Percentiles rank a stretch among this genome's conserved stretches.
These are phyloP conservation scores for Barnettozyma sp. DNA, from an alignment of 805 yeast species.

Conservation along the genomic window DNA sequence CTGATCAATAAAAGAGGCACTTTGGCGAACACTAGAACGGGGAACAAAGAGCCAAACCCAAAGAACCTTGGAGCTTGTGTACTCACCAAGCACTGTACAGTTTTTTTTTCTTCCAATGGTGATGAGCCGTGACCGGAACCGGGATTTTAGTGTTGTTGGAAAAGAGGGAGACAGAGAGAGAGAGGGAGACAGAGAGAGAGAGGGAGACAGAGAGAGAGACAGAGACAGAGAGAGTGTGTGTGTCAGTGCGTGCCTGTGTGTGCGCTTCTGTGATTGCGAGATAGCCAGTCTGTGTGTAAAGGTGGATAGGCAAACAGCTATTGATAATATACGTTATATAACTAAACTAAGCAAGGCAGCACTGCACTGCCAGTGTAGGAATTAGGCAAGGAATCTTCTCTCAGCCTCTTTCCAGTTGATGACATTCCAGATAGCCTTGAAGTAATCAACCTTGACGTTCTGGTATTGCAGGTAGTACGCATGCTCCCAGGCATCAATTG, in stretches of 20 bases:
- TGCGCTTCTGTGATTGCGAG: background rate
- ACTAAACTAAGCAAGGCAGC: no score
- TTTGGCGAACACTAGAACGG: no score
- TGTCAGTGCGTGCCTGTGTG: no score
- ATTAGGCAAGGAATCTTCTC: conserved; percentile 47
- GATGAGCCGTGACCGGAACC: conserved; percentile 9
- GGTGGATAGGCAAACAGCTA: no score
- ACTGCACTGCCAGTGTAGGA: no score
- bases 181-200: background rate
- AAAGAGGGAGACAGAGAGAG: no score
- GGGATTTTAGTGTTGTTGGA: background rate
- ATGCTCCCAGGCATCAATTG: conserved; percentile 96
- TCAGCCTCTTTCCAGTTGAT: conserved; percentile 92
- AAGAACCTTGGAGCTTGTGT: no score
- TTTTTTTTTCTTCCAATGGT: background rate
- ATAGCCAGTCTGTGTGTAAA: background rate
- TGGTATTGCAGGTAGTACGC: conserved; percentile 92
- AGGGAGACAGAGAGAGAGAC: background rate
- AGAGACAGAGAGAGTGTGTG: background rate
- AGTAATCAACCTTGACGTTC: conserved; percentile 86
- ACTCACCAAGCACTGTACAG: no score
- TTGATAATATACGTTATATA: no score
- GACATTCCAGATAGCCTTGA: conserved; percentile 91
- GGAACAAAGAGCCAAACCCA: no score
- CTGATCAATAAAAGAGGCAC: no score